Evolutionary conservation across 2,329 filamentous ascomycete species (phyloP), one percentile per base, ranked within the genome.

Genomic region (Curvularia sp.): DNA sequence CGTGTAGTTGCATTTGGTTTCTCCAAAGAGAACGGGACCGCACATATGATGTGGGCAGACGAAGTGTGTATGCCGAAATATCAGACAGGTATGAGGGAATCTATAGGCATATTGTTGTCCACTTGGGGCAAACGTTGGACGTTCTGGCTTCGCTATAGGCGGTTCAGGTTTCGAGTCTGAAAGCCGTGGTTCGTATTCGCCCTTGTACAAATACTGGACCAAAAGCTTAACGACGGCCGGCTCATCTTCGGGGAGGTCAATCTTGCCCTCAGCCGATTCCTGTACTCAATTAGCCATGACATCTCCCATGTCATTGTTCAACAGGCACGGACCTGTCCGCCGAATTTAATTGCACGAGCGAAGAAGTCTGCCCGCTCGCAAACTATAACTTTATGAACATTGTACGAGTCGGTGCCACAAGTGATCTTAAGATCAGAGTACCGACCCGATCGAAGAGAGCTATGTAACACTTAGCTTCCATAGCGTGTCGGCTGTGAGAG

Each of bases 171-270:
- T 34, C 32, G 5, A 13, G 10, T 49, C 18, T 13, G 38, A 46
- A 0, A 45, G 28, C 0, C 12, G 7, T 1, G n/a, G 34, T 0
- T 36, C 7, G 15, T 53, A 57, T 1, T 57, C 49, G 1, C 25
- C 54, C 5, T 38, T 27, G 10, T 57, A 53, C 0, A 53, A 6
- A 5, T 53, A 57, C 1, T 53, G 34, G 0, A 53, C 15, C 4
- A 57, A 10, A 19, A 39, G 42, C 6, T 43, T 48, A 2, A 53
- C 2, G 1, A 21, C 23, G 1, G 1, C 7, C 1, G 48, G 34
- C 0, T 57, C 42, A 1, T 57, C 54, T 2, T 53, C n/a, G 2
- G 42, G 42, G 5, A 57, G 42, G 3, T 52, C 9, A 13, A 55
- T 3, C 1, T 13, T 32, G n/a, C 39, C 8, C 3, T 15, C 7